phyloP scores from a whole-genome alignment of 2,329 filamentous ascomycete species.

The Stagonosporopsis rhizophila region DNA sequence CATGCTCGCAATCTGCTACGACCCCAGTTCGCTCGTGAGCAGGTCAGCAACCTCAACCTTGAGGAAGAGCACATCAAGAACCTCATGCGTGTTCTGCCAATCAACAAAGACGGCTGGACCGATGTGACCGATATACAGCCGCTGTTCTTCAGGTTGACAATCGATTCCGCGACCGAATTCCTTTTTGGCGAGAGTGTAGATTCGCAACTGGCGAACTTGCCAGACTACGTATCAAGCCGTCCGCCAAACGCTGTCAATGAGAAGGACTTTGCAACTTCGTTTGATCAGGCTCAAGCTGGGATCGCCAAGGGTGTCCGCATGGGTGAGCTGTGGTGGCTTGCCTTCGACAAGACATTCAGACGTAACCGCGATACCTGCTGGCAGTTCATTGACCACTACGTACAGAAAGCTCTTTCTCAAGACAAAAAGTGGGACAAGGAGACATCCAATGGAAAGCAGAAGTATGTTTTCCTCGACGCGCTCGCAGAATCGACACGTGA shows the following conservation, averaged over 20 bases:
- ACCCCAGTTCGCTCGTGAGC: constrained; percentile 42
- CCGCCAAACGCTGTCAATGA: constrained; percentile 22
- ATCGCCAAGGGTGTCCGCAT: constrained; percentile 31
- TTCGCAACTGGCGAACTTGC: constrained; percentile 33
- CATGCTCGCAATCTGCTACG: constrained; percentile 44
- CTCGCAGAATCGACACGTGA: constrained; percentile 77
- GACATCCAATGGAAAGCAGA: constrained; percentile 29
- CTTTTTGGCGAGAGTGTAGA: constrained; percentile 48
- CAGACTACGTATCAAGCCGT: constrained; percentile 27
- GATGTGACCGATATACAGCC: constrained; percentile 46
- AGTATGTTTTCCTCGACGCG: constrained; percentile 83
- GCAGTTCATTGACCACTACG: constrained; percentile 37
- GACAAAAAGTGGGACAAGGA: constrained; percentile 18
- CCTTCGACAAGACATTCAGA: constrained; percentile 37
- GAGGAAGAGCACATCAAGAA: constrained; percentile 44
- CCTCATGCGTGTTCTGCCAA: constrained; percentile 39
- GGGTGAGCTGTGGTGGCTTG: constrained; percentile 43
- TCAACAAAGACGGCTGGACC: constrained; percentile 33
- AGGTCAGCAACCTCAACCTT: constrained; percentile 41
- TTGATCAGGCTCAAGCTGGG: constrained; percentile 30
- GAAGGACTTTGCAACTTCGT: constrained; percentile 32
- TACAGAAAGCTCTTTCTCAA: constrained; percentile 31
- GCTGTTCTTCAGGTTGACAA: constrained; percentile 50
- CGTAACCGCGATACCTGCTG: constrained; percentile 38
- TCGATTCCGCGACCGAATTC: constrained; percentile 49